Evolutionary conservation across 2,329 filamentous ascomycete genomes (phyloP).

Genomic region (Trichoderma gracile): DNA sequence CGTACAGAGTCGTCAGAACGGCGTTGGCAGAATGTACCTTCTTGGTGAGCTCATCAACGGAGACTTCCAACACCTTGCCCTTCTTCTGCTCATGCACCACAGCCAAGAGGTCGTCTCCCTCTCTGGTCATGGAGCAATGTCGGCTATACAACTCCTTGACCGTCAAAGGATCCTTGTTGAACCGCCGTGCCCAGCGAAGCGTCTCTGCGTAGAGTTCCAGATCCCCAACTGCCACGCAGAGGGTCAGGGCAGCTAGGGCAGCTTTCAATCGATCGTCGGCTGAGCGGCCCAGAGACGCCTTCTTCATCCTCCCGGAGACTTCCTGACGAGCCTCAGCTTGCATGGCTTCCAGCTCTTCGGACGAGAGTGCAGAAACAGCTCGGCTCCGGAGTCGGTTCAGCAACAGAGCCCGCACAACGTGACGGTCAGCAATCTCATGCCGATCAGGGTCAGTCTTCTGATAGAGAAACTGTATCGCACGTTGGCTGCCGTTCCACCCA

Average conservation of each 20-base stretch:
- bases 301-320: conserved; percentile 30
- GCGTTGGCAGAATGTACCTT: conserved; percentile 7
- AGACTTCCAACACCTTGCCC: not conserved
- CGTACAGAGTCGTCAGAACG: not conserved
- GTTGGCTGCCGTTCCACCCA: not conserved
- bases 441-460: not conserved
- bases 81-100: not conserved
- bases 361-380: not conserved
- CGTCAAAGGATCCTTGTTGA: conserved; percentile 33
- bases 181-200: conserved; percentile 35
- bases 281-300: conserved; percentile 31
- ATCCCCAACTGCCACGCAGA: conserved; percentile 34
- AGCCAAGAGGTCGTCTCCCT: conserved; percentile 28
- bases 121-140: conserved; percentile 24
- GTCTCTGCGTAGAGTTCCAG: conserved; percentile 31
- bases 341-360: not conserved
- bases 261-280: conserved; percentile 32
- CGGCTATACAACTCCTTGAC: conserved; percentile 28
- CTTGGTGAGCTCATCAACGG: not conserved
- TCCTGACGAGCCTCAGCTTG: conserved; percentile 22
- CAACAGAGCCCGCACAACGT: not conserved
- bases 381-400: not conserved
- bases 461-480: not conserved
- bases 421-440: not conserved
- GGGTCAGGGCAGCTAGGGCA: conserved; percentile 33